Evolutionary conservation across 1,139 yeast genomes (phyloP), one percentile per base, ranked within the genome.

Genomic region (Pichia terricola): DNA sequence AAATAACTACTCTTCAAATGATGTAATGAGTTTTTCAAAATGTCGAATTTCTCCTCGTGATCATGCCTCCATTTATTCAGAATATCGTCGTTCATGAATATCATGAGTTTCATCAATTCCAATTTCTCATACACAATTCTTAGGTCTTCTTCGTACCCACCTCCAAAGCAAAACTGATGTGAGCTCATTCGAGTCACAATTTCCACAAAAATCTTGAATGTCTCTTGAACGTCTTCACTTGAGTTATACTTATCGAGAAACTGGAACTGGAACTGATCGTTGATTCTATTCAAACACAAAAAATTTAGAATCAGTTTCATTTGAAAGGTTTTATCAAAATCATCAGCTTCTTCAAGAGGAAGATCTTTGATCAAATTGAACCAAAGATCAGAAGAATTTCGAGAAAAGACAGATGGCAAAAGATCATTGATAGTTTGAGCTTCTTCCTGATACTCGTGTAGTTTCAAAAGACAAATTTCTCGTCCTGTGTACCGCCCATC

Each of bases 361-460:
- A 16, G 22, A 16, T 16, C 22, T 16, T 46, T 45, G 7, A 57
- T 44, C 3, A 54, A 41, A 22, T 54, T 45, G 40, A 45, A 52
- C 32, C 52, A 41, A 11, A 55, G 42, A 2, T 40, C 37, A 10
- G 40, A 39, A 10, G 40, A 39, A 5, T 22, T 5, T 16, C 22
- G 22, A 16, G 22, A 16, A 16, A 16, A 16, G 22, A 16, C 22
- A 16, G 22, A 16, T 16, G 22, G 2, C 33, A 11, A 30, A 30
- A 30, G 33, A 30, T 11, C 16, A n/a, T 39, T 33, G 11, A 46
- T 35, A 5, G 22, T 9, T 7, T 7, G 26, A 16, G 38, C n/a
- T 3, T 36, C 16, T 9, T 32, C 35, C n/a, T 30, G 28, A 16
- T 43, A 38, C 35, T 46, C 42, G 11, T 27, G 11, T 4, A 46